Percentiles rank a stretch among this genome's conserved stretches.
Conservation (phyloP, 345 rosid genomes). For the Jatropha curcas region DNA sequence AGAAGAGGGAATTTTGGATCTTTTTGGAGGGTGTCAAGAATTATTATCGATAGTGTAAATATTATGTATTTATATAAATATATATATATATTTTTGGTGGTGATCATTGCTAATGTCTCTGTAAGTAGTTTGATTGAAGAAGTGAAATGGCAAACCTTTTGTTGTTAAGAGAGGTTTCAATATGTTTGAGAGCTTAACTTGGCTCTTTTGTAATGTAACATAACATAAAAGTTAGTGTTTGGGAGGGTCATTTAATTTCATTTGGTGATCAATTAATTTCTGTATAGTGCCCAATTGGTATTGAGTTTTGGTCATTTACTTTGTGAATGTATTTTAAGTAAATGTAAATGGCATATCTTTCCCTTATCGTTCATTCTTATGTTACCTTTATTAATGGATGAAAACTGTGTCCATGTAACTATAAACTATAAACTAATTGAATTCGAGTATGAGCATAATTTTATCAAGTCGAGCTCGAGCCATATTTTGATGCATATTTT, state of each 20-base stretch:
- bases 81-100: conserved; percentile 22
- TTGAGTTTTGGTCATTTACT: conserved; percentile 27
- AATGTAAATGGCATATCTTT: conserved; percentile 4
- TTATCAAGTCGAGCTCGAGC: too few relatives aligned
- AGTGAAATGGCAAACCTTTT: conserved; percentile 20
- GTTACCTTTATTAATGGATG: not conserved
- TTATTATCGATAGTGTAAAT: conserved; percentile 35
- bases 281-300: conserved; percentile 44
- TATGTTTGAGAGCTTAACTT: conserved; percentile 26
- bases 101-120: conserved; percentile 34
- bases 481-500: too few relatives aligned
- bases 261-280: conserved; percentile 24
- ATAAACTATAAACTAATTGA: too few relatives aligned
- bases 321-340: conserved; percentile 37
- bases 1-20: conserved; percentile 39
- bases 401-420: too few relatives aligned
- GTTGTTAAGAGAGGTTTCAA: conserved; percentile 19
- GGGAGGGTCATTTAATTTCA: conserved; percentile 20
- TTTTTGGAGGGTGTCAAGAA: conserved; percentile 32
- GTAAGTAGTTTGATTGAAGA: conserved; percentile 46
- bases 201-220: conserved; percentile 43
- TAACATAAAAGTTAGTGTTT: conserved; percentile 13
- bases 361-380: not conserved
- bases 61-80: conserved; percentile 22
- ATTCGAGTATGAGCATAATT: too few relatives aligned